Conservation (phyloP, 2,329 filamentous ascomycete genomes). For the Xylaria multiplex region DNA sequence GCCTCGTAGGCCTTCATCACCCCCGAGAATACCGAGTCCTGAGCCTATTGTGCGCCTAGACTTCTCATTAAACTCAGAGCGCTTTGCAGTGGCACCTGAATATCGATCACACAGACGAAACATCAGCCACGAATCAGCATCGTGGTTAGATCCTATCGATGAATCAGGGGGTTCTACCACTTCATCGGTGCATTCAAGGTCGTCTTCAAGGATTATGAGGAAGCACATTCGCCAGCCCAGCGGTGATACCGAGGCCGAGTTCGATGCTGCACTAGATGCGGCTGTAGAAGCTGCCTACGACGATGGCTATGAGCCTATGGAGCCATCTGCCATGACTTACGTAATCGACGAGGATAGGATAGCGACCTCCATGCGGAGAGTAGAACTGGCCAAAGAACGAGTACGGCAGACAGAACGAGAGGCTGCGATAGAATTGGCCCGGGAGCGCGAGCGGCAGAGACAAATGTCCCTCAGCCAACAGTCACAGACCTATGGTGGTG, state of each 20-base stretch:
- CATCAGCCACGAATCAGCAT: constrained; percentile 81
- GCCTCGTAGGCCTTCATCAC: constrained; percentile 67
- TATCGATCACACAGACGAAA: constrained; percentile 61
- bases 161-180: constrained; percentile 84
- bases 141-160: constrained; percentile 94
- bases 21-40: constrained; percentile 49
- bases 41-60: constrained; percentile 52
- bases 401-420: constrained; percentile 80
- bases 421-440: constrained; percentile 68
- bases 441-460: constrained; percentile 66
- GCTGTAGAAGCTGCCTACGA: constrained; percentile 97
- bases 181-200: constrained; percentile 83
- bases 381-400: constrained; percentile 79
- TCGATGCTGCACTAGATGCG: constrained; percentile 92
- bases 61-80: constrained; percentile 48
- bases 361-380: constrained; percentile 69
- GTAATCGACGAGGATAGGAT: constrained; percentile 58
- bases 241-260: constrained; percentile 84
- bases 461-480: constrained; percentile 52
- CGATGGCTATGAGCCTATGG: constrained; percentile 83
- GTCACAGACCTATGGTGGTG: constrained; percentile 63
- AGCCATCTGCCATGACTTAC: constrained; percentile 55
- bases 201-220: constrained; percentile 75
- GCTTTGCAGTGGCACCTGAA: constrained; percentile 38
- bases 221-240: constrained; percentile 76